Base-by-base conservation (phyloP, 108 stramenopile species). In the Skeletonema menzelii region DNA sequence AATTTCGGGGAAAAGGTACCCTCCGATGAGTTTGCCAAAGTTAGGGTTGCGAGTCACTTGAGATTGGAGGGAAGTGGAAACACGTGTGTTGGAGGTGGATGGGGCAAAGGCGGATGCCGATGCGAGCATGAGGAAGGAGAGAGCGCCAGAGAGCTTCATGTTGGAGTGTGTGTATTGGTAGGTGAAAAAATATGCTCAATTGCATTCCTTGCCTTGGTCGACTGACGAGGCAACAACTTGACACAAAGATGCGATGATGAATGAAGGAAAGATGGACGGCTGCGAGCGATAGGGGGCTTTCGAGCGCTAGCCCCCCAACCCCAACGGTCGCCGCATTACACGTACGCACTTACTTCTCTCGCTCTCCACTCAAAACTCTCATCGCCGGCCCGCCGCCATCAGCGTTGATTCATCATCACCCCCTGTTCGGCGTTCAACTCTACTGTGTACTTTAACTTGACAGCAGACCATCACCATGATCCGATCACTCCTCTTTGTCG, bases 1-100 rank as follows among this genome's bases (percentile, higher is more conserved):
- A 76, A 98, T 98, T 83, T 97, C 97, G 14, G 98, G 98, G 89
- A 98, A 98, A 56, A 98, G 85, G 68, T 97, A 97, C 40, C 96
- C 96, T 27, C 94, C 94, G 37, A 81, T 84, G 27, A 97, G 81
- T 67, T 97, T 97, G 79, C 83, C 90, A 77, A 97, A 97, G 86
- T 97, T 95, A 61, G 83, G 79, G 68, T 97, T 97, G 12, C 96
- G 88, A 24, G 79, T 83, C 32, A 97, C 96, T 40, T 79, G 81
- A 11, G 89, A 69, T 69, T 80, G 47, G 56, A 70, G 78, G 59
- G 78, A 63, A 53, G 77, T 70, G 47, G 53, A 67, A 32, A 30
- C 24, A 12, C 42, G 55, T 56, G 22, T 38, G 62, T 32, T 69
- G 55, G 37, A 63, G 65, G 47, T 37, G 59, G 49, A 60, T 55